Base-by-base conservation (phyloP, 345 rosid species). In the Corchorus capsularis region DNA sequence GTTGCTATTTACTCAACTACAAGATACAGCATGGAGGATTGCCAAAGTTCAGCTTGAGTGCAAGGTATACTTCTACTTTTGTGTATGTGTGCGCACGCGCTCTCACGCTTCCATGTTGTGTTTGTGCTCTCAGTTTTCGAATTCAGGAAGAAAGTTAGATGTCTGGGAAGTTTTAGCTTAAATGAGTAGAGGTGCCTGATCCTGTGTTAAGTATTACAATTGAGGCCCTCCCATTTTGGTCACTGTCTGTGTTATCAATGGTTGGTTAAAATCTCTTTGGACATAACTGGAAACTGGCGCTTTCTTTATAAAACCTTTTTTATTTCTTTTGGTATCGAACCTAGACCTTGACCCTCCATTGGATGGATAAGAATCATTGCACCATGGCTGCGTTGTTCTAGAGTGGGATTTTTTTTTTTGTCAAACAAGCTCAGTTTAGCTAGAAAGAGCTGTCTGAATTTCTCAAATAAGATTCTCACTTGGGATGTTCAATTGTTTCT, bases 11-110 rank as follows among this genome's bases (percentile, higher is more conserved):
- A 75, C 80, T n/a, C 97, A 96, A 79, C 82, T 96, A 79, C 99
- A 89, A 74, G 99, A 93, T 85, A 89, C 93, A 22, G 95, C 97
- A 73, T 85, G 89, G 69, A 90, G 93, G 80, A 96, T 96, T 53
- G 97, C 95, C 73, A 91, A 92, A 85, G 78, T 87, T 81, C 99
- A 93, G 89, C 89, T 91, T 59, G 98, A 94, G 80, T 90, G 95
- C 91, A 94, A 94, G 99, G 99, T 96, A 87, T 32, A 62, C 16
- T 6, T 27, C 27, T 27, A 27, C 27, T 27, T 27, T 27, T 27
- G 27, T 27, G 27, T 27, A 1, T 27, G 27, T 27, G 27, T 27
- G 27, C 1, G 27, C 27, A 27, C 27, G 27, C 27, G 27, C 27
- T 27, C 27, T 27, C 27, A 27, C 27, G 57, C 79, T 37, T 39